Base-by-base conservation (phyloP, 2,329 filamentous ascomycete species). In the Sphaerulina populicola region DNA sequence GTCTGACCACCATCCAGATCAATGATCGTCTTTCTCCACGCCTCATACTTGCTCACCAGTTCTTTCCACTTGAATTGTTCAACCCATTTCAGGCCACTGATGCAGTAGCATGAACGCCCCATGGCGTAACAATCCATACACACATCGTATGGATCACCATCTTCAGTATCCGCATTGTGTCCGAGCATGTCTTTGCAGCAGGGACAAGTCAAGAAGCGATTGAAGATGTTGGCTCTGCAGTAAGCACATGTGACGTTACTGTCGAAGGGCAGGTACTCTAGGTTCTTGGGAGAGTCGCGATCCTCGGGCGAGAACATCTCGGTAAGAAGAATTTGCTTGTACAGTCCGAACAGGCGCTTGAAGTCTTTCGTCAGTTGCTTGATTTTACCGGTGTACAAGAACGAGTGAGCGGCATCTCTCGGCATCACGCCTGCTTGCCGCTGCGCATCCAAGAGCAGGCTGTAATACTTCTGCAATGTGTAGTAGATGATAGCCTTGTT, bases 41-140 rank as follows among this genome's bases (percentile, higher is more conserved):
- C 72, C 56, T 95, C 90, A 65, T 97, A 89, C 53, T 86, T 85
- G 45, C 81, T 74, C 0, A 81, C 75, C 9, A 98, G 74, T 11
- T 89, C 81, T 38, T 81, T 77, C 90, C 90, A 97, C 10, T 79
- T 74, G 77, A 90, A 96, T 66, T 97, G 93, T 66, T 98, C 90
- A 45, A 88, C 88, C 90, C 91, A 98, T 54, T 80, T 81, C 9
- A 95, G 77, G 9, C 82, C 82, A 3, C 90, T 94, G 45, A 94
- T 78, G 64, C 93, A 98, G 2, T 80, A 81, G 66, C 93, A 98
- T 41, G 90, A 95, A 46, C 93, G 81, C 18, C 93, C 93, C 86
- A 97, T 94, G n/a, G 83, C 86, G 64, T 94, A 98, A 65, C 93
- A 98, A 60, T 98, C 93, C 86, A 98, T 90, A 64, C 93, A 98